Base-by-base conservation (phyloP, 2,329 filamentous ascomycete species). In the Epicoccum nigrum region DNA sequence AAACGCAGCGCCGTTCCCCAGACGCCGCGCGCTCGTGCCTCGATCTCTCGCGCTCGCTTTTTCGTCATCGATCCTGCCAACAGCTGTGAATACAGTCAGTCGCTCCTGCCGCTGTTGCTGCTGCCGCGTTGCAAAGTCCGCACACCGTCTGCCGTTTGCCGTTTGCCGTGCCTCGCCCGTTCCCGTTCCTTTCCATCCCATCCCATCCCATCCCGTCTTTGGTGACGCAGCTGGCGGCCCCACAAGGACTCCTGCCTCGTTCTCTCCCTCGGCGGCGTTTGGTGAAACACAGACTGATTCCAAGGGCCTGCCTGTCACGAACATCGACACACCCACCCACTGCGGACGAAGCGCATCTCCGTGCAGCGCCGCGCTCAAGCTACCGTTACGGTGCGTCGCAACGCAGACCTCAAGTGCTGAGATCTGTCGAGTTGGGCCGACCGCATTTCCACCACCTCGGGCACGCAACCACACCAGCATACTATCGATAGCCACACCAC, bases 251-350 rank as follows among this genome's bases (percentile, higher is more conserved):
- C 41, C 42, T 46, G 38, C 46, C 33, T 43, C 31, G 33, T 33
- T 28, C 30, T 41, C 41, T 45, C 44, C 31, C 37, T 38, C 28
- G 43, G 31, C 31, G 31, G 44, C 50, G 49, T 54, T 37, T 43
- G 45, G 45, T 46, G 50, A 54, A 50, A 46, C 50, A 42, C 42
- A 38, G 37, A 56, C 21, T 45, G 54, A 45, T 56, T 39, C 56
- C 49, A 52, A 40, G 43, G 32, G 38, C 23, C 27, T 21, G 38
- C 27, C 49, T 52, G 38, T 11, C 49, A 39, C 49, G 27, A 40
- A 27, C 39, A 32, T 30, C 43, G 43, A 52, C 38, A 21, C 38
- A 42, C 23, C 21, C 23, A 17, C 28, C 17, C 45, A 21, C 21
- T 38, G 37, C 32, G 41, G 25, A 19, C 20, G 11, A 30, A 30